Base-by-base conservation (phyloP, 176 grass and related monocot species). In the Elymus sibiricus region DNA sequence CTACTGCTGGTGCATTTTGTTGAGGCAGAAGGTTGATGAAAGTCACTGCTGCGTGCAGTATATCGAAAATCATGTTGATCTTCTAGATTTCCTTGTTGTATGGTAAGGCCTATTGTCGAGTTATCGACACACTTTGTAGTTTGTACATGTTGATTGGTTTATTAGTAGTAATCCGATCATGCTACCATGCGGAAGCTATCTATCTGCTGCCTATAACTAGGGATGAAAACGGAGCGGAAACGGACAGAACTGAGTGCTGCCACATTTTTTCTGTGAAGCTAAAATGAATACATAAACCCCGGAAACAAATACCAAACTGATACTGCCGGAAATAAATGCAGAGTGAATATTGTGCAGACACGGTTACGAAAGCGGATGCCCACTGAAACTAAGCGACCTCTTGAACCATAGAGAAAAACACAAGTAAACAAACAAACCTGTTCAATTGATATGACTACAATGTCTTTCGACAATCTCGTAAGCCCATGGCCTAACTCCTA, bases 1-100 rank as follows among this genome's bases (percentile, higher is more conserved):
- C n/a, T 64, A 96, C 44, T 96, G 92, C 87, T 99, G 97, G 97
- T 88, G 84, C 80, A 84, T 99, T 88, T 93, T 99, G 74, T 88
- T 99, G 76, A 91, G 94, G 78, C 97, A 99, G 66, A 89, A 99
- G 71, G 85, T 94, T 68, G 91, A 89, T 91, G 91, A 90, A 76
- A 82, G 64, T 34, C 85, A 90, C 86, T 96, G 92, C 71, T 97
- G 97, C 5, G 87, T 91, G 61, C 83, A 97, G 63, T 99, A 99
- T 87, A 89, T 99, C 79, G 94, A 94, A 86, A 99, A 76, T 80
- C 90, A 99, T 91, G 62, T 90, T 32, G 97, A 99, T 56, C 94
- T 99, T 94, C 68, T 99, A 78, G 97, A 99, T 87, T 99, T 97
- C 82, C 94, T 99, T 76, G 88, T 99, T 90, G 90, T 92, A 79